Base-by-base conservation (phyloP, 2,329 filamentous ascomycete species). In the Reticulascus tulasneorum region DNA sequence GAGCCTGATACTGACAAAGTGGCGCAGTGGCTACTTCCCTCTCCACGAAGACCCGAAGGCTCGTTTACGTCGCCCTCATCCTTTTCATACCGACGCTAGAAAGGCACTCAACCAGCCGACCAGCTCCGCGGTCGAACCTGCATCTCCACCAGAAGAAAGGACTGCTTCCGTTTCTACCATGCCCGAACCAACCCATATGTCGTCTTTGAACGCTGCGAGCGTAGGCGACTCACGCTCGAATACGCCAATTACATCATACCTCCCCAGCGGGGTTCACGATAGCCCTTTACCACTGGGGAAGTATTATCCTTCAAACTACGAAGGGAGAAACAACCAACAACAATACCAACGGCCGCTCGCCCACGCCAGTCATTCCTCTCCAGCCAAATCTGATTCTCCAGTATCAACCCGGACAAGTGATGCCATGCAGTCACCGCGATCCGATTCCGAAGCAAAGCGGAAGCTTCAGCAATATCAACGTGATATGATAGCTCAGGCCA, bases 271-370 rank as follows among this genome's bases (percentile, higher is more conserved):
- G 3, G 59, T 68, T 23, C 64, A 70, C 32, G 66, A 67, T 23
- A 64, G 56, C 23, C 56, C 64, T 5, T 56, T 77, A 21, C 73
- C 76, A 0, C 63, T 78, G 57, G 77, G 77, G 17, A 81, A 80
- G 56, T 82, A 81, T 48, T 79, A 81, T 40, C 77, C 77, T 1
- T 71, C 74, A 18, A 80, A 80, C 55, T 81, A 78, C 47, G 73
- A 77, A 46, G 62, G 59, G 19, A 53, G 62, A 32, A 59, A 56
- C 32, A 45, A 43, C 15, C 45, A 45, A 9, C 28, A 35, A 7
- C 6, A 24, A 50, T 43, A 35, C 35, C 46, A 31, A 42, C 44
- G 23, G 20, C 35, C 27, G 37, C 34, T 35, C 13, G 33, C 30
- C 3, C 28, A 31, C 9, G 19, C 29, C 5, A 30, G 11, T 24